Evolutionary conservation across 305 asterid genomes (phyloP).

Genomic region (Nicotiana rustica): DNA sequence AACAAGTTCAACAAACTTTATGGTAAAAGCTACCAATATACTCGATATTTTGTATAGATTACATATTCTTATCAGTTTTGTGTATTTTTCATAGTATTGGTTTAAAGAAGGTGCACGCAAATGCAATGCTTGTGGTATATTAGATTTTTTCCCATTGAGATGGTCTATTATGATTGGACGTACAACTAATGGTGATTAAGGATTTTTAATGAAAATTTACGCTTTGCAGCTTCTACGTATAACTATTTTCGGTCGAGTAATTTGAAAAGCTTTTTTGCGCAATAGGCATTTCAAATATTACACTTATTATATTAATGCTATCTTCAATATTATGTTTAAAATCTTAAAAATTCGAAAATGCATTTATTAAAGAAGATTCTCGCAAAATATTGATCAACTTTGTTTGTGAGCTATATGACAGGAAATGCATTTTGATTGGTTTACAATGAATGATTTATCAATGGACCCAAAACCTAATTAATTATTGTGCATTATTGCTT

Average conservation of each 20-base stretch:
- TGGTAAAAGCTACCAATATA: too few relatives aligned
- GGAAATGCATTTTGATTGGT: background rate
- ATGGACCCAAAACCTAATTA: background rate
- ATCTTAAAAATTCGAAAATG: background rate
- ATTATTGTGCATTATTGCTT: background rate
- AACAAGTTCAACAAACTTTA: too few relatives aligned
- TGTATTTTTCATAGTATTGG: too few relatives aligned
- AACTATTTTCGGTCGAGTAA: background rate
- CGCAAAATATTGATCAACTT: too few relatives aligned
- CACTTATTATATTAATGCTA: background rate
- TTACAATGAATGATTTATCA: background rate
- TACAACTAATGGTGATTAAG: background rate
- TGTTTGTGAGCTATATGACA: slow-evolving; percentile 10
- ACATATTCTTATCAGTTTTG: too few relatives aligned
- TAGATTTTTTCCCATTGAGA: background rate
- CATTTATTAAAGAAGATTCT: too few relatives aligned
- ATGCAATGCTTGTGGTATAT: background rate
- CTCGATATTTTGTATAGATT: too few relatives aligned
- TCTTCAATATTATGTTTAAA: background rate
- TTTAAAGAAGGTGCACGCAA: too few relatives aligned
- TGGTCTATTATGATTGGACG: background rate
- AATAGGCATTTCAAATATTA: background rate
- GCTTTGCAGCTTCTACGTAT: background rate
- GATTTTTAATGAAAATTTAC: background rate
- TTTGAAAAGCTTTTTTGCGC: background rate